A percentile compares a stretch with the other conserved stretches of the same genome.
These are phyloP conservation scores for Aureobasidium lini DNA, from an alignment of 2,329 filamentous ascomycete species.

Conservation along the genomic window DNA sequence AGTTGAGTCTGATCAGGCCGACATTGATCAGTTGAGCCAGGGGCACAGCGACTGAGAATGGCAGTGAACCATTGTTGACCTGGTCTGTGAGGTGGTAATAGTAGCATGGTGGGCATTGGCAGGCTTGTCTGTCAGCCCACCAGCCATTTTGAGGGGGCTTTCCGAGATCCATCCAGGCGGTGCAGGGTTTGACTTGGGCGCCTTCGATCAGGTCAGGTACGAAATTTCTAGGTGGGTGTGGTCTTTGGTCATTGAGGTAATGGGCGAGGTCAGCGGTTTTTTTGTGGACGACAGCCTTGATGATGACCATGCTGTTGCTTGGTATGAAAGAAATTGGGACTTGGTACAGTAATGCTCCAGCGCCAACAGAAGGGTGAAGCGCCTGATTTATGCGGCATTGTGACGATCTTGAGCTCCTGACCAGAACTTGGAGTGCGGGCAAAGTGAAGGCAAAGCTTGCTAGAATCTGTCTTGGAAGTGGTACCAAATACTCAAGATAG, in stretches of 20 bases:
- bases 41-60: background rate
- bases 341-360: background rate
- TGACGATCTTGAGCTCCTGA: no score
- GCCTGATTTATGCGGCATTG: background rate
- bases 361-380: background rate
- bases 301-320: background rate
- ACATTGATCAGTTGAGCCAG: slow-evolving; percentile 8
- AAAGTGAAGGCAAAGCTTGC: background rate
- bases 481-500: background rate
- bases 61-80: background rate
- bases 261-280: background rate
- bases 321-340: background rate
- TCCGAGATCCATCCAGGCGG: background rate
- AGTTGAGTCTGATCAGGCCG: slow-evolving; percentile 7
- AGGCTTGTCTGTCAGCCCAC: slow-evolving; percentile 4
- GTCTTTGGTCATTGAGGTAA: background rate
- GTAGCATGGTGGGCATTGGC: slow-evolving; percentile 9
- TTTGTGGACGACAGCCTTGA: background rate
- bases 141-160: slow-evolving; percentile 4
- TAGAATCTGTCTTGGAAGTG: background rate
- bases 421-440: no score
- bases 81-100: background rate
- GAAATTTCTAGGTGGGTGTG: slow-evolving; percentile 2
- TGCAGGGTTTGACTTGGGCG: background rate
- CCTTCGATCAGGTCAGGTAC: slow-evolving; percentile 2